These are phyloP conservation scores for Irpex lacteus DNA, from an alignment of 1,284 basidiomycete species.

Conservation along the genomic window DNA sequence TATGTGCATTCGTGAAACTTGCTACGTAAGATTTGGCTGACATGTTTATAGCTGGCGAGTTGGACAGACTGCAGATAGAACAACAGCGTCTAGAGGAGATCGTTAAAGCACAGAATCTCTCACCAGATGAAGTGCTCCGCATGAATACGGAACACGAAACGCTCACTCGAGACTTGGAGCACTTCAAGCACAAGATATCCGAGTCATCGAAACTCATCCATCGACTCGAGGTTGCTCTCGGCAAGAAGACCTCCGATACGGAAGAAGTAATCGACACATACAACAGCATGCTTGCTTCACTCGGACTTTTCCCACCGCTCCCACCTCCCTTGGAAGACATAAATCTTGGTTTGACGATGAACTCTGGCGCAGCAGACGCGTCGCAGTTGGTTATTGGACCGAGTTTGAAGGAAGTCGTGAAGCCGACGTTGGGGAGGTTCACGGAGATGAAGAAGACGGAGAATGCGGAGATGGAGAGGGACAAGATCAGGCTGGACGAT, in stretches of 20 bases:
- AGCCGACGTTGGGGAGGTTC: slow-evolving; percentile 67
- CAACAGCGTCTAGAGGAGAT: slow-evolving; percentile 60
- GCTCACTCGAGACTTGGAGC: slow-evolving; percentile 67
- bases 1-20: slow-evolving; percentile 23
- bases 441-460: slow-evolving; percentile 69
- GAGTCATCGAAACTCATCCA: slow-evolving; percentile 70
- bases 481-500: slow-evolving; percentile 74
- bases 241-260: slow-evolving; percentile 72
- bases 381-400: slow-evolving; percentile 61
- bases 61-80: slow-evolving; percentile 62
- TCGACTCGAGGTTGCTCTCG: slow-evolving; percentile 75
- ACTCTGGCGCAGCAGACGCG: slow-evolving; percentile 67
- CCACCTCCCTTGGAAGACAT: slow-evolving; percentile 64
- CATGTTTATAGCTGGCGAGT: slow-evolving; percentile 36
- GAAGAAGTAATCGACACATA: slow-evolving; percentile 80
- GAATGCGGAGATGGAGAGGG: slow-evolving; percentile 66
- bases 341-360: slow-evolving; percentile 73
- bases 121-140: slow-evolving; percentile 79
- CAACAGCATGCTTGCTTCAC: slow-evolving; percentile 64
- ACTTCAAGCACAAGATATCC: slow-evolving; percentile 69
- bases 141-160: slow-evolving; percentile 87
- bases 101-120: slow-evolving; percentile 80
- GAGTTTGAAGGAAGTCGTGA: slow-evolving; percentile 66
- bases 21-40: slow-evolving; percentile 23
- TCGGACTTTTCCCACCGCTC: slow-evolving; percentile 71